Percentiles rank a stretch among this genome's conserved stretches.
Conservation (phyloP, 2,329 filamentous ascomycete species). For the Xylaria sp. region DNA sequence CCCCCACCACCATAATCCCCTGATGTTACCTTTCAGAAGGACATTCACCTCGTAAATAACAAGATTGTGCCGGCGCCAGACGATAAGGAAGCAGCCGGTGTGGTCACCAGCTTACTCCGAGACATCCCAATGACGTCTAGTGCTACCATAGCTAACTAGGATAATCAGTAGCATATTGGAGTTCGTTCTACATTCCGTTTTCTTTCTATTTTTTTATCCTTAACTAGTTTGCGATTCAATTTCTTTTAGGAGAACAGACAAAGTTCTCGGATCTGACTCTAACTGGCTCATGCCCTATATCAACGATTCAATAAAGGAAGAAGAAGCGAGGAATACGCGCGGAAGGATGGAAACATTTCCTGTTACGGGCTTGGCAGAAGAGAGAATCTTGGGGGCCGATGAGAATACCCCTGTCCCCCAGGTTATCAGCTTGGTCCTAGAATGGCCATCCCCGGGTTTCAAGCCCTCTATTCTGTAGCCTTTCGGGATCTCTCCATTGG, state of each 20-base stretch:
- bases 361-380: not conserved
- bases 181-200: not conserved
- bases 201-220: not conserved
- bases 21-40: not conserved
- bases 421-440: not conserved
- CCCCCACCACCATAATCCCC: not conserved
- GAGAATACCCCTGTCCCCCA: not conserved
- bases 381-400: not conserved
- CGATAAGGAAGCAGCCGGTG: not conserved
- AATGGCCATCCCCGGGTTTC: not conserved
- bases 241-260: too few species aligned
- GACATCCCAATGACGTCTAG: not conserved
- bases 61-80: not conserved
- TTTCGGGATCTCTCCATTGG: not conserved
- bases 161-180: too few species aligned
- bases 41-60: not conserved
- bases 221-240: too few species aligned
- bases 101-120: not conserved
- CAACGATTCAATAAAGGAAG: not conserved
- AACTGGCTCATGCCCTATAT: not conserved
- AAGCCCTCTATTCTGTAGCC: not conserved
- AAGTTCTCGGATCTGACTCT: not conserved
- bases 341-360: not conserved
- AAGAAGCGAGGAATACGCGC: not conserved
- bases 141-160: not conserved